Percentiles rank a stretch among this genome's conserved stretches.
Conservation (phyloP, 2,329 filamentous ascomycete genomes). For the Sclerotinia spermophila region DNA sequence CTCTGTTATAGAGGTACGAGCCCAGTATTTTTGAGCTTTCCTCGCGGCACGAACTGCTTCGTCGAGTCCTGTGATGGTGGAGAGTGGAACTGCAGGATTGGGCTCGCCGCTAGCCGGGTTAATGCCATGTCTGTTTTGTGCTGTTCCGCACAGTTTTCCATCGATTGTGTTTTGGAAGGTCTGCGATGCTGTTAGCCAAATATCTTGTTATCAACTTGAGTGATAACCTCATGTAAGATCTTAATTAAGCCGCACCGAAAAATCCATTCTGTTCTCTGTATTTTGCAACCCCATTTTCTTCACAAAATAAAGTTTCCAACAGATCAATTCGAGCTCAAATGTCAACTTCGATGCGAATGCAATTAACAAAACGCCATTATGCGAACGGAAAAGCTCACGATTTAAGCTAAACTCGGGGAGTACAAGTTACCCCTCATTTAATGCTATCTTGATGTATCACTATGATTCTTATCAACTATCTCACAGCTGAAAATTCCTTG, state of each 20-base stretch:
- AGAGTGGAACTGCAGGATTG: constrained; percentile 39
- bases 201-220: not conserved
- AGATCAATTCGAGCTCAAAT: not conserved
- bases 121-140: constrained; percentile 16
- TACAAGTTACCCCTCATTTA: not conserved
- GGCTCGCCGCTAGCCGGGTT: constrained; percentile 22
- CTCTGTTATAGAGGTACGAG: constrained; percentile 42
- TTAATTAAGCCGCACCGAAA: not conserved
- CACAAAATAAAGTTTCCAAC: too few relatives aligned
- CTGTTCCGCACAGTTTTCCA: constrained; percentile 2
- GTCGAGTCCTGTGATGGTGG: constrained; percentile 43
- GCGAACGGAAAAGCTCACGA: not conserved
- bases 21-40: constrained; percentile 47
- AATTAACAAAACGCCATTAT: not conserved
- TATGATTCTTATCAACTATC: not conserved
- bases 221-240: not conserved
- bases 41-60: constrained; percentile 46
- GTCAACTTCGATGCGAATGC: not conserved
- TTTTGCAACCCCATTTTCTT: not conserved
- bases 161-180: constrained; percentile 15
- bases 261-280: not conserved
- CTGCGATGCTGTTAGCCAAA: not conserved
- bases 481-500: not conserved
- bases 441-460: not conserved
- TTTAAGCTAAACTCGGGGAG: not conserved